Base-by-base conservation (phyloP, 371 early-diverging fungal species). In the Capillidium heterosporum region DNA sequence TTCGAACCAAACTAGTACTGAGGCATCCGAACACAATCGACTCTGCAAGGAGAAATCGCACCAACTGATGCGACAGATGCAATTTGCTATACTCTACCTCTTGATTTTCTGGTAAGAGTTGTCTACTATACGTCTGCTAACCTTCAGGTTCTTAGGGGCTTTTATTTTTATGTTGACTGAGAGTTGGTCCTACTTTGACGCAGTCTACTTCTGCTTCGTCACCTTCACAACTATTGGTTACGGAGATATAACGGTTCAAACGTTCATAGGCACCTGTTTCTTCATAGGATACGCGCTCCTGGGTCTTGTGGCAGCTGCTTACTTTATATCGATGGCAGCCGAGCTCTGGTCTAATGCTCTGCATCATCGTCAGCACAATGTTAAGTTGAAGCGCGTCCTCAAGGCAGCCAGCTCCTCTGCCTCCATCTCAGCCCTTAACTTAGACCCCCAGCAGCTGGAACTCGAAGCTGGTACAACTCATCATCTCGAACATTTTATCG, bases 151-250 rank as follows among this genome's bases (percentile, higher is more conserved):
- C 21, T 42, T 58, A 31, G 58, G 58, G 5, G 48, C 50, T 3
- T 48, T 42, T 29, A 48, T 49, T n/a, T 58, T 58, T 28, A 42
- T 23, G 2, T 26, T 17, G 11, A 15, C 39, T 24, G 58, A 58
- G 26, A 24, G 42, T 10, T 58, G 58, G 58, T 15, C 19, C 21
- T 58, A 58, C 19, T 49, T 58, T 23, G 42, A 58, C 15, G 49
- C 58, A 19, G 23, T 48, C 17, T 50, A 58, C 42, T 58, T 58
- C 28, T 58, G 58, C 24, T 58, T 58, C 21, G 32, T 58, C 5
- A 31, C 58, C 2, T 58, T 58, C 26, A 58, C 58, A 19, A 58
- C 58, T 3, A 50, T 58, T 17, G 58, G 58, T 11, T 56, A 56
- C 32, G 56, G 56, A 27, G 47, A 56, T 47, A 56, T 46, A 19